Base-by-base conservation (phyloP, 1,284 basidiomycete genomes). In the Amylostereum chailletii region DNA sequence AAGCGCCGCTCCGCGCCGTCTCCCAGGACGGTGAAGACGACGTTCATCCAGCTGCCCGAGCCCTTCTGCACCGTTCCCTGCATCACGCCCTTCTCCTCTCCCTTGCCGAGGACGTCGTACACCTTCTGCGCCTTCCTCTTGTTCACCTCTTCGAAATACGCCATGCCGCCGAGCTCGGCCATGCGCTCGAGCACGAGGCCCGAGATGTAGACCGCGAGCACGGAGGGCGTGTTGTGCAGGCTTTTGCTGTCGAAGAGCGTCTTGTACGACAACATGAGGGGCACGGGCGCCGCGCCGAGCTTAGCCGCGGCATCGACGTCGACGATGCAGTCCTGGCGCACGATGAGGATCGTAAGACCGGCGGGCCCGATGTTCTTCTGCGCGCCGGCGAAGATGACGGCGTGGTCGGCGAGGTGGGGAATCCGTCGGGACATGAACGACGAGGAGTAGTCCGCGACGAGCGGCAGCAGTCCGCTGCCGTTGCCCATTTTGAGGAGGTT, bases 331-430 rank as follows among this genome's bases (percentile, higher is more conserved):
- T 96, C 92, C 56, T 94, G 83, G 34, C 91, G 83, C 19, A 97
- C 91, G 65, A 99, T 95, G 55, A 95, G 73, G 61, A 99, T 81
- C 3, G 94, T 95, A 29, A 96, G 74, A 2, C 96, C 96, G 0
- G 94, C 86, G 1, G 96, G 96, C 3, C 95, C 96, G 46, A 99
- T 76, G 66, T 99, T 99, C 76, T 99, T 99, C 69, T 99, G 96
- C n/a, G 90, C 96, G 39, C 96, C 96, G 8, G 95, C 97, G 65
- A 90, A 99, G 61, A 99, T 88, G 62, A 99, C 75, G 3, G 91
- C 93, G 65, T 96, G 91, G 63, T 89, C 86, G 39, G 84, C 83
- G 45, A 97, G 76, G 56, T 82, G 79, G 3, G 88, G 86, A 62
- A 99, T 96, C 36, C 88, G 88, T n/a, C 94, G 81, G 41, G 90